Evolutionary conservation across 2,329 filamentous ascomycete genomes (phyloP).

Genomic region (Aureobasidium subglaciale): DNA sequence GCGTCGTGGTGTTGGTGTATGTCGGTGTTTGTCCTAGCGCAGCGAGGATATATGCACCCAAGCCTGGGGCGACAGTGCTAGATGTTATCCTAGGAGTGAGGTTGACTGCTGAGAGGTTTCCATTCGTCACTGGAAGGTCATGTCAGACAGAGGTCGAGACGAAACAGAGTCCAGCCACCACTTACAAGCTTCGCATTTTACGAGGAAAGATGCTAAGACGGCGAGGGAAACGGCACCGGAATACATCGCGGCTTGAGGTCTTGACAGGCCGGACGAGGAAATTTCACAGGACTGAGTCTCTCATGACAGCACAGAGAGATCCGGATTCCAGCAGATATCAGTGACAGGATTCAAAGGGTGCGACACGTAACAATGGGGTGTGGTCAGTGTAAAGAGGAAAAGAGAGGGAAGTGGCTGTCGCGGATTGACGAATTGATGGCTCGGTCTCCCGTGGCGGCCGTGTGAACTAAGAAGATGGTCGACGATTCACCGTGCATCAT

Average conservation of each 20-base stretch:
- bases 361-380: not conserved
- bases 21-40: slow-evolving; percentile 3
- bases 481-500: slow-evolving; percentile 5
- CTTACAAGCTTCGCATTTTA: slow-evolving; percentile 13
- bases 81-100: not conserved
- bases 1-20: not conserved
- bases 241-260: slow-evolving; percentile 1
- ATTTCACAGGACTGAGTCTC: not conserved
- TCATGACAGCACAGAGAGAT: not conserved
- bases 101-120: slow-evolving; percentile 1
- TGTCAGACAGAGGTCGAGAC: not conserved
- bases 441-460: not conserved
- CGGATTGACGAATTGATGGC: not conserved
- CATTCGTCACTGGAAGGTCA: not conserved
- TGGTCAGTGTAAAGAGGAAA: not conserved
- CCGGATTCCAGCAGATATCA: not conserved
- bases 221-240: not conserved
- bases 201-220: not conserved
- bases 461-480: slow-evolving; percentile 1
- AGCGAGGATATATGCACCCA: slow-evolving; percentile 12
- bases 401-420: slow-evolving; percentile 1
- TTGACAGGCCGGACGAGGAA: not conserved
- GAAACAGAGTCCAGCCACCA: not conserved
- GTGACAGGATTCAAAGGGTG: not conserved
- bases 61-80: not conserved